A percentile compares a stretch with the other conserved stretches of the same genome.
Conservation (phyloP, 202 grass and related monocot species). For the Zizania palustris region DNA sequence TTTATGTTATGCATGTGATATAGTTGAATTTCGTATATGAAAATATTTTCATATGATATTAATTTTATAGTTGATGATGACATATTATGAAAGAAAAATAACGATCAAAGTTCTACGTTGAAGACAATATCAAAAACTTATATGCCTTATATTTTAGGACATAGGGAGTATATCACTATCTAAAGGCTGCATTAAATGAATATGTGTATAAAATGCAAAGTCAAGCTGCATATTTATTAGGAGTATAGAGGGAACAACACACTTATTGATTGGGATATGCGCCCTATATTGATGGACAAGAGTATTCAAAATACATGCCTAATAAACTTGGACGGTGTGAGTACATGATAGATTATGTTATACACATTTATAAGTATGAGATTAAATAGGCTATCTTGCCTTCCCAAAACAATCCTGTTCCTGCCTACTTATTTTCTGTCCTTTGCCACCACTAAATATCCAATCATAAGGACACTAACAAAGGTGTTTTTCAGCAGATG, state of each 20-base stretch:
- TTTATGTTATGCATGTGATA: too few species aligned
- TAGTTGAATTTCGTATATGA: too few species aligned
- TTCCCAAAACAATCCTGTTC: background rate
- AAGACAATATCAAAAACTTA: too few species aligned
- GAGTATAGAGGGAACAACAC: background rate
- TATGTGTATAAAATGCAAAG: background rate
- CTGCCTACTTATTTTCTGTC: background rate
- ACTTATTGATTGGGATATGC: background rate
- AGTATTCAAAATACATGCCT: background rate
- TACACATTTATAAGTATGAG: conserved; percentile 11
- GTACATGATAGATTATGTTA: background rate
- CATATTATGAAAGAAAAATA: too few species aligned
- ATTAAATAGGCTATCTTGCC: background rate
- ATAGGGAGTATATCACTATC: background rate
- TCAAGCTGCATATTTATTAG: background rate
- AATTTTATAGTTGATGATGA: too few species aligned
- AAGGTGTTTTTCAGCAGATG: background rate
- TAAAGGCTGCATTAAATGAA: background rate
- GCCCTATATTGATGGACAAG: background rate
- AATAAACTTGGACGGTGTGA: background rate
- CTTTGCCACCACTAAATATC: background rate
- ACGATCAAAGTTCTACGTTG: too few species aligned
- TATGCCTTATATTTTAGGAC: too few species aligned
- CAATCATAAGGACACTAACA: background rate
- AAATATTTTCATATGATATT: too few species aligned